phyloP scores from a whole-genome alignment of 192 early-diverging fungal genomes.

The Obelidium mucronatum region DNA sequence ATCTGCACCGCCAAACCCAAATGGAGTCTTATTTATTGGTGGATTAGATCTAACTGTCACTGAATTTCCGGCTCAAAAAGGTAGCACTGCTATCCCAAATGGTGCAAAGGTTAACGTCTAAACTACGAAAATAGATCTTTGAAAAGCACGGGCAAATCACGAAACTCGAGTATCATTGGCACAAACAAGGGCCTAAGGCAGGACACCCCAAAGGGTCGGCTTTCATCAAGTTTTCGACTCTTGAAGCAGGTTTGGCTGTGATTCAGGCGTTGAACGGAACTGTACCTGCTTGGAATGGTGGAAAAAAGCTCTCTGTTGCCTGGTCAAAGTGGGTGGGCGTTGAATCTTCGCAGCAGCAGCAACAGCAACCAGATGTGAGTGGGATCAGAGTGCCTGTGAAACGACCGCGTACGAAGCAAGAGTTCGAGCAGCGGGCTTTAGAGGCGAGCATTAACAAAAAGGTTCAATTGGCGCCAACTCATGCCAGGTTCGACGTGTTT shows the following conservation, averaged over 20 bases:
- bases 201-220: constrained; percentile 32
- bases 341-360: not conserved
- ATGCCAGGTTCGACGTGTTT: not conserved
- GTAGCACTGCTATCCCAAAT: no score
- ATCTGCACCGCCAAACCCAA: not conserved
- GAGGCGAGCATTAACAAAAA: constrained; percentile 15
- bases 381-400: not conserved
- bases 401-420: constrained; percentile 17
- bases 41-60: constrained; percentile 22
- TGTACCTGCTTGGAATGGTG: constrained; percentile 19
- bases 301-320: constrained; percentile 11
- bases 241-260: not conserved
- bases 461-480: not conserved
- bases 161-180: constrained; percentile 29
- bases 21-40: constrained; percentile 19
- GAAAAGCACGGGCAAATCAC: constrained; percentile 24
- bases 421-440: constrained; percentile 6
- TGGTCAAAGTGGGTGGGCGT: not conserved
- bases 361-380: no score
- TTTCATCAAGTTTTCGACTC: constrained; percentile 15
- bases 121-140: no score
- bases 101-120: no score
- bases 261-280: constrained; percentile 18
- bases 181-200: constrained; percentile 5
- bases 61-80: constrained; percentile 30